Evolutionary conservation across 2,329 filamentous ascomycete genomes (phyloP).

Genomic region (Aspergillus viridinutans): DNA sequence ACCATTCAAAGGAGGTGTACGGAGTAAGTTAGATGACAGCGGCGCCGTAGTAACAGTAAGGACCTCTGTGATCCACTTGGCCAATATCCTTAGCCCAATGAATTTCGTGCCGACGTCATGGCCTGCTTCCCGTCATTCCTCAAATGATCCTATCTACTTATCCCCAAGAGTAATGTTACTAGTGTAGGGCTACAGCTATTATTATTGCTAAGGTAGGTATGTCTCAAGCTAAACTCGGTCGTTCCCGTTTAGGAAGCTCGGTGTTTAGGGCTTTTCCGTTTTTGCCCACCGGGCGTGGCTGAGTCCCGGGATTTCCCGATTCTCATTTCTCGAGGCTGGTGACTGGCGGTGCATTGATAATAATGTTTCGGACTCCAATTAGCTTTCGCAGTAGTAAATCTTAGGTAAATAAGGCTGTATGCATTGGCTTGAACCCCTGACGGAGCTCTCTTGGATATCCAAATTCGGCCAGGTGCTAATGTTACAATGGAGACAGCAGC

Average conservation of each 20-base stretch:
- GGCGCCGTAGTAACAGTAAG: no score
- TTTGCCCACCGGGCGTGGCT: conserved; percentile 17
- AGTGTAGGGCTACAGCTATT: neutral
- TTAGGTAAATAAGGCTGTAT: neutral
- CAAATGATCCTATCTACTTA: no score
- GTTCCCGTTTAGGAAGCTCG: conserved; percentile 10
- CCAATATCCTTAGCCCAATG: neutral
- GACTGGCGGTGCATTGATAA: neutral
- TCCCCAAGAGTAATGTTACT: neutral
- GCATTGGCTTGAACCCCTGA: neutral
- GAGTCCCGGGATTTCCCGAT: conserved; percentile 13
- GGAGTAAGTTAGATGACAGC: no score
- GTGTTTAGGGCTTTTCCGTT: conserved; percentile 20
- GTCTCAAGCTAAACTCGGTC: neutral
- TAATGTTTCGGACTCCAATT: no score
- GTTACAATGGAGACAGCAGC: neutral
- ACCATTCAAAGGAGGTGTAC: no score
- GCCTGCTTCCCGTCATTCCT: no score
- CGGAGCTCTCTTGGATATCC: neutral
- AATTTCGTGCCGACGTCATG: neutral
- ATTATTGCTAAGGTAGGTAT: no score
- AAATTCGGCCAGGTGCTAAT: neutral
- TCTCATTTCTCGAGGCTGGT: neutral
- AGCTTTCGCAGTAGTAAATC: no score
- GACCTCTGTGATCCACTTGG: no score